Conservation (phyloP, 306 rosid species). For the Prunus persica region DNA sequence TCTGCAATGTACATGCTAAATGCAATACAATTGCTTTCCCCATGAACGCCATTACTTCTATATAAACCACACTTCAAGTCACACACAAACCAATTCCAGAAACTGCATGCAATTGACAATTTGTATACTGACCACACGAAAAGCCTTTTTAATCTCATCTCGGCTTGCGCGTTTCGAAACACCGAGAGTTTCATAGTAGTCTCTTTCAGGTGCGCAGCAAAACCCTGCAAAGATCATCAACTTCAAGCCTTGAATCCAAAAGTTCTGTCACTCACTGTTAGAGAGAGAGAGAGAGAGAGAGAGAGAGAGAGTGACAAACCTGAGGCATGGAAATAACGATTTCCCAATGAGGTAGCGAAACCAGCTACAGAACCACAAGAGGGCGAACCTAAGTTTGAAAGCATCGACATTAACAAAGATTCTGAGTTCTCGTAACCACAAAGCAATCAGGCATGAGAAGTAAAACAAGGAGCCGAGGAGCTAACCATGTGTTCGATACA, state of each 20-base stretch:
- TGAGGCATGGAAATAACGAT: slow-evolving; percentile 58
- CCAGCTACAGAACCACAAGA: slow-evolving; percentile 35
- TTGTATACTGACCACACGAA: slow-evolving; percentile 55
- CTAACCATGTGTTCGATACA: slow-evolving; percentile 45
- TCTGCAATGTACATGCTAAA: background rate
- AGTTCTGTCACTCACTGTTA: background rate
- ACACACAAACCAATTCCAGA: background rate
- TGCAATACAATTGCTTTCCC: background rate
- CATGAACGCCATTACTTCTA: background rate
- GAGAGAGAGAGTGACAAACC: slow-evolving; percentile 41
- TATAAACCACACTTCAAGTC: background rate
- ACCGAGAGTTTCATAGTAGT: slow-evolving; percentile 70
- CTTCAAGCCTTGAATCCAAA: background rate
- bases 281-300: background rate
- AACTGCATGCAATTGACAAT: background rate
- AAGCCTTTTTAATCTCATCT: slow-evolving; percentile 78
- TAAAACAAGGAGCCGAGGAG: background rate
- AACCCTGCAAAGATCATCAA: slow-evolving; percentile 28
- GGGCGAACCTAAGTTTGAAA: slow-evolving; percentile 39
- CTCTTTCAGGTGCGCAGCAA: slow-evolving; percentile 42
- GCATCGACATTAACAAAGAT: background rate
- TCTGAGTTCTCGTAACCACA: background rate
- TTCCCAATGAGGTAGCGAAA: slow-evolving; percentile 25
- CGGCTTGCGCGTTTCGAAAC: slow-evolving; percentile 61
- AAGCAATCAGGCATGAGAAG: background rate